Evolutionary conservation across 2,329 filamentous ascomycete genomes (phyloP), one percentile per base, ranked within the genome.

Genomic region (Trichoderma gracile): DNA sequence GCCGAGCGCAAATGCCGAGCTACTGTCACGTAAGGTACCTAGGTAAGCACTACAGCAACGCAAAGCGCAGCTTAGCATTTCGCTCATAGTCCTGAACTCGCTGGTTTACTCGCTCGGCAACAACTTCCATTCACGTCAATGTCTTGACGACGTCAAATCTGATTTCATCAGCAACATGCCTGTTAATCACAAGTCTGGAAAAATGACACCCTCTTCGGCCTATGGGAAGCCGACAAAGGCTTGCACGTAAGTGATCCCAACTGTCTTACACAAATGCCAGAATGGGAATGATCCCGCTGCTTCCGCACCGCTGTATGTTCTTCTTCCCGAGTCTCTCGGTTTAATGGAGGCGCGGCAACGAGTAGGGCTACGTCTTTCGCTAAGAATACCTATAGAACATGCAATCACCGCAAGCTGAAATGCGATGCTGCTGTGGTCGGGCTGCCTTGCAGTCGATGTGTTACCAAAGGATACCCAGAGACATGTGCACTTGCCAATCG

Each of bases 171-270:
- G n/a, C 30, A 56, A 17, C 8, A 17, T 38, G 7, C 25, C 23
- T 5, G 12, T 42, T 33, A 9, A 23, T 50, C 23, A 14, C 9
- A 3, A 15, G 1, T 14, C 14, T 45, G 10, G 8, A 27, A 45
- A 1, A 8, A 56, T 56, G 38, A 4, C 53, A 56, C 6, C 40
- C 14, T 15, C 17, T 15, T 45, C 53, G 53, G 53, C 53, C 45
- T 27, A 17, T 10, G 53, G 42, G 27, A 56, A 56, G 40, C 53
- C 40, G 53, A 56, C 53, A 56, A 56, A 45, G 27, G 53, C 53
- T 45, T 56, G 40, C 12, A 45, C 19, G 53, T 56, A 45, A 25
- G 53, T 45, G 23, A 56, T 43, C 10, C 17, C 25, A 6, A 2
- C 5, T 30, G 9, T 5, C 15, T 3, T 40, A 21, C 12, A 2